A percentile compares a stretch with the other conserved stretches of the same genome.
These are phyloP conservation scores for Vigna nakashimae DNA, from an alignment of 306 rosid genomes.

Conservation along the genomic window DNA sequence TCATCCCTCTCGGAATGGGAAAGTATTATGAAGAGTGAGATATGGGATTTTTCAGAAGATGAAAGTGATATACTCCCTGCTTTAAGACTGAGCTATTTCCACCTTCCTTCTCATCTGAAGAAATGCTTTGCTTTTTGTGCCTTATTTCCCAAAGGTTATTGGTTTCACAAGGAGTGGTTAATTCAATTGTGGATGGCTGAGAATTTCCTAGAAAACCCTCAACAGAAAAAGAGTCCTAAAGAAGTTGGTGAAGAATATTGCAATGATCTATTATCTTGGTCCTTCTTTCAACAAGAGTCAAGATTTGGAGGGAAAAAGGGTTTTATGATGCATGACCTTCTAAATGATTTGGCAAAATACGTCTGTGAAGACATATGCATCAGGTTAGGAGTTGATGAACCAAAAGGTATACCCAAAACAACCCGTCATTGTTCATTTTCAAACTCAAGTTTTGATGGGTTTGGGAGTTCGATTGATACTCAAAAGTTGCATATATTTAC, in stretches of 20 bases:
- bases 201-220: neutral
- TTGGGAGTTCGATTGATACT: too few species aligned
- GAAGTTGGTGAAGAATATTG: neutral
- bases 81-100: neutral
- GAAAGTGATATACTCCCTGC: neutral
- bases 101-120: neutral
- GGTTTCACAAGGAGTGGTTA: neutral
- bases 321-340: neutral
- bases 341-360: neutral
- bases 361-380: neutral
- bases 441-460: neutral
- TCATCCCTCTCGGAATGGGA: neutral
- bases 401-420: neutral
- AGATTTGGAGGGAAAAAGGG: rapidly evolving
- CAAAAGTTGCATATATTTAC: too few species aligned
- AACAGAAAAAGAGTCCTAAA: neutral
- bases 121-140: neutral
- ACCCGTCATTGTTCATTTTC: neutral
- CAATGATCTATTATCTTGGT: neutral
- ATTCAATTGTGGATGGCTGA: neutral
- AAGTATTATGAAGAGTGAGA: neutral
- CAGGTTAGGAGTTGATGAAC: neutral
- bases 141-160: neutral
- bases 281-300: neutral
- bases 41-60: neutral